Conservation (phyloP, 805 yeast species). For the Candida michaelii region DNA sequence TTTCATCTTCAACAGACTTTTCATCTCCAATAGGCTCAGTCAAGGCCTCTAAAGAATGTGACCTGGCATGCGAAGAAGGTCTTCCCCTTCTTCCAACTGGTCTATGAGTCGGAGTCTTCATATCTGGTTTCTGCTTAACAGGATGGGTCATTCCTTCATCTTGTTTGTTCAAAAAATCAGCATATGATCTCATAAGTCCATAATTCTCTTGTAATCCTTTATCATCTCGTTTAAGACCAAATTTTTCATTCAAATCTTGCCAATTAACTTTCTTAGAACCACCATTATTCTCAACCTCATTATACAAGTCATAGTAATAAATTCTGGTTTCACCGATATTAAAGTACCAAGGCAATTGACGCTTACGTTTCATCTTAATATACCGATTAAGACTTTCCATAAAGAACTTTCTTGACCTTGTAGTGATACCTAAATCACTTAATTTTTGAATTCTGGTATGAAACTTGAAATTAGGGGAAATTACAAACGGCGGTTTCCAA, state of each 20-base stretch:
- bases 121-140: no score
- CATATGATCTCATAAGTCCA: slow-evolving; percentile 28
- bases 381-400: slow-evolving; percentile 60
- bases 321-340: slow-evolving; percentile 17
- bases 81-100: not conserved
- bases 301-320: slow-evolving; percentile 40
- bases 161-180: slow-evolving; percentile 26
- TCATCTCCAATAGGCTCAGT: no score
- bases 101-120: not conserved
- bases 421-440: slow-evolving; percentile 60
- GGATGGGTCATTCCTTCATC: not conserved
- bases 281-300: slow-evolving; percentile 29
- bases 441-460: slow-evolving; percentile 69
- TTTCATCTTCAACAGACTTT: not conserved
- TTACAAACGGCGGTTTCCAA: slow-evolving; percentile 58
- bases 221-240: slow-evolving; percentile 21
- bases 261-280: slow-evolving; percentile 21
- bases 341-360: slow-evolving; percentile 24
- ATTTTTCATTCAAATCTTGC: slow-evolving; percentile 22
- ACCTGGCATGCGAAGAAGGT: no score
- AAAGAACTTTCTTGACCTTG: slow-evolving; percentile 64
- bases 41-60: not conserved
- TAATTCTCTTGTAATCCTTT: slow-evolving; percentile 24
- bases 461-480: slow-evolving; percentile 57
- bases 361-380: slow-evolving; percentile 43